Conservation (phyloP, 345 rosid species). For the Crucihimalaya himalaica region DNA sequence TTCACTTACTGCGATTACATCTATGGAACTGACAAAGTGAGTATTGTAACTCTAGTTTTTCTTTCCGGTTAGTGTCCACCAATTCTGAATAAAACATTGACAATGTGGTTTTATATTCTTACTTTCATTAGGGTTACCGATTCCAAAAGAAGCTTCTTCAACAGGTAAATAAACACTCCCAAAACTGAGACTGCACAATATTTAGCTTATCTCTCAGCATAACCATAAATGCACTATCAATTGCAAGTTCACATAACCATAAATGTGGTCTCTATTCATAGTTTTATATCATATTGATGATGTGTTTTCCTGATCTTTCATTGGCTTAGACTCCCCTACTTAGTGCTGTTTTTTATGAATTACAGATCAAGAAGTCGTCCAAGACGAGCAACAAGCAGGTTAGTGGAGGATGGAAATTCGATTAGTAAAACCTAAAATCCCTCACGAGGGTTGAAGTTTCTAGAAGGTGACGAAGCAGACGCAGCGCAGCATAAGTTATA, state of each 20-base stretch:
- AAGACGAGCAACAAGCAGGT: constrained; percentile 30
- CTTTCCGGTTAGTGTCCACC: neutral
- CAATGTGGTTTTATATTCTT: constrained; percentile 17
- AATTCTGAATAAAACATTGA: constrained; percentile 1
- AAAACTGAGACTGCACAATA: neutral
- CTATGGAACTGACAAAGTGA: constrained; percentile 88
- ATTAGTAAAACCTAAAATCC: constrained; percentile 11
- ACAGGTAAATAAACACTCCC: constrained; percentile 50
- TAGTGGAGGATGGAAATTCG: constrained; percentile 16
- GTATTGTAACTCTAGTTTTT: neutral
- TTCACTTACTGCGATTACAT: constrained; percentile 85
- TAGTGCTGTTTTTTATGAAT: constrained; percentile 9
- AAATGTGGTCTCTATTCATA: too few relatives aligned
- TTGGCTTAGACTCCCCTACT: neutral
- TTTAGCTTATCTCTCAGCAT: neutral
- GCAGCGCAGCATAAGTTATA: too few relatives aligned
- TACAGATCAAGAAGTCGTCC: constrained; percentile 31
- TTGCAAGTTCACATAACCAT: neutral
- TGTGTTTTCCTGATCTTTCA: constrained; percentile 5
- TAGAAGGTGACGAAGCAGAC: neutral
- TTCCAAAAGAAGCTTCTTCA: constrained; percentile 76
- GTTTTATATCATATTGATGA: neutral
- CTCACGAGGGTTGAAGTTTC: neutral
- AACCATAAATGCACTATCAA: neutral
- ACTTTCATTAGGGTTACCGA: constrained; percentile 69